These are phyloP conservation scores for Leccinum colubrinum DNA, from an alignment of 1,284 basidiomycete species.

Conservation along the genomic window DNA sequence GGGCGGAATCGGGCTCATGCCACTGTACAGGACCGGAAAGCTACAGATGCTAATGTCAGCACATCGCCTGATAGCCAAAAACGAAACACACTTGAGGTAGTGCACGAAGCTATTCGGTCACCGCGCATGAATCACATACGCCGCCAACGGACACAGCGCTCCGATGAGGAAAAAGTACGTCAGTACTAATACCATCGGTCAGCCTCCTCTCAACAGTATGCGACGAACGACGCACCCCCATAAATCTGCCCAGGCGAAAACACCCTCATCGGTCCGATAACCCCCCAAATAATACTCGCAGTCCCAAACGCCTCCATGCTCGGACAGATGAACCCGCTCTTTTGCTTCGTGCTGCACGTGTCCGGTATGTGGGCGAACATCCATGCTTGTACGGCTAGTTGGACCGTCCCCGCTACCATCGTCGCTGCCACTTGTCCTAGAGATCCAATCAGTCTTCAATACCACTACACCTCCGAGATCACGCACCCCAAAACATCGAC, in stretches of 20 bases:
- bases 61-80: not conserved
- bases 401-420: conserved; percentile 40
- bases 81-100: conserved; percentile 41
- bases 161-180: conserved; percentile 61
- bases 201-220: not conserved
- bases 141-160: conserved; percentile 42
- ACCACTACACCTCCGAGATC: not conserved
- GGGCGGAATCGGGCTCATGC: conserved; percentile 50
- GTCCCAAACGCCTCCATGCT: conserved; percentile 38
- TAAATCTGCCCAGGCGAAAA: conserved; percentile 29
- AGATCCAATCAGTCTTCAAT: not conserved
- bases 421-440: conserved; percentile 42
- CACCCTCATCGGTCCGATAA: conserved; percentile 37
- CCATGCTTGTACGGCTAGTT: conserved; percentile 46
- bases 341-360: conserved; percentile 24
- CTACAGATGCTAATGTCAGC: conserved; percentile 17
- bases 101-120: conserved; percentile 44
- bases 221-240: conserved; percentile 12
- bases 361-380: conserved; percentile 32
- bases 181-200: conserved; percentile 19
- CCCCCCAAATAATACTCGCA: conserved; percentile 42
- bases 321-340: conserved; percentile 40
- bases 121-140: conserved; percentile 38
- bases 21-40: conserved; percentile 54
- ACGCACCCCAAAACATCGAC: conserved; percentile 39